Conservation (phyloP, 768 basidiomycete species). For the Floccularia luteovirens region DNA sequence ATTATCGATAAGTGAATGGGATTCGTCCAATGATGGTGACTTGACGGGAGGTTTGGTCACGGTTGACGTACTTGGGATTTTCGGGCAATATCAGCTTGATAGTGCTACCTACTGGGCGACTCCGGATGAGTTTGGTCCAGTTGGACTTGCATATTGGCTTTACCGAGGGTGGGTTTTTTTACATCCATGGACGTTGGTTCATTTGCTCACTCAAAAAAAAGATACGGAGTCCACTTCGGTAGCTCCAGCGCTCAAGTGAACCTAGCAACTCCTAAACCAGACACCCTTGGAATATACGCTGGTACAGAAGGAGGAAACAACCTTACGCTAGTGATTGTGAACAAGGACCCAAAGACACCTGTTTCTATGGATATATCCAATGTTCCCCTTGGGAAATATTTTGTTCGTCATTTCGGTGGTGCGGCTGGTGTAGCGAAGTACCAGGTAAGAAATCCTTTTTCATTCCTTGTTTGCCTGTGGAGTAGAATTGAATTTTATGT, state of each 20-base stretch:
- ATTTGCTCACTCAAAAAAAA: conserved; percentile 8
- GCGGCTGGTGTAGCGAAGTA: conserved; percentile 44
- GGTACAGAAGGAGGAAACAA: conserved; percentile 29
- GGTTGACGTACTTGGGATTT: conserved; percentile 45
- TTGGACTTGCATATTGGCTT: conserved; percentile 49
- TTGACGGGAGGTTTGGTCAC: conserved; percentile 46
- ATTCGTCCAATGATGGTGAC: conserved; percentile 38
- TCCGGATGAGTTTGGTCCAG: conserved; percentile 37
- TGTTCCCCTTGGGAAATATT: conserved; percentile 41
- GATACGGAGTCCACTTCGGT: conserved; percentile 40
- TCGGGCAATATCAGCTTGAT: conserved; percentile 40
- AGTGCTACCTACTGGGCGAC: conserved; percentile 47
- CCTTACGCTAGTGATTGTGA: conserved; percentile 38
- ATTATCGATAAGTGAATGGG: conserved; percentile 47
- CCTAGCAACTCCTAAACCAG: conserved; percentile 27
- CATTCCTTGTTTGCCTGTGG: not conserved
- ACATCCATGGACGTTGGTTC: not conserved
- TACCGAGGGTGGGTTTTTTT: conserved; percentile 35
- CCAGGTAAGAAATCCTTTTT: conserved; percentile 43
- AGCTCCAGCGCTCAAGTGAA: conserved; percentile 35
- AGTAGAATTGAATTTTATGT: no score
- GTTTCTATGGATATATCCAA: conserved; percentile 32
- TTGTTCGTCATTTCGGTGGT: conserved; percentile 51
- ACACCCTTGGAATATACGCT: conserved; percentile 39
- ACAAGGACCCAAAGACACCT: conserved; percentile 37